Evolutionary conservation across 2,329 filamentous ascomycete genomes (phyloP).

Genomic region (Penicillium palitans): DNA sequence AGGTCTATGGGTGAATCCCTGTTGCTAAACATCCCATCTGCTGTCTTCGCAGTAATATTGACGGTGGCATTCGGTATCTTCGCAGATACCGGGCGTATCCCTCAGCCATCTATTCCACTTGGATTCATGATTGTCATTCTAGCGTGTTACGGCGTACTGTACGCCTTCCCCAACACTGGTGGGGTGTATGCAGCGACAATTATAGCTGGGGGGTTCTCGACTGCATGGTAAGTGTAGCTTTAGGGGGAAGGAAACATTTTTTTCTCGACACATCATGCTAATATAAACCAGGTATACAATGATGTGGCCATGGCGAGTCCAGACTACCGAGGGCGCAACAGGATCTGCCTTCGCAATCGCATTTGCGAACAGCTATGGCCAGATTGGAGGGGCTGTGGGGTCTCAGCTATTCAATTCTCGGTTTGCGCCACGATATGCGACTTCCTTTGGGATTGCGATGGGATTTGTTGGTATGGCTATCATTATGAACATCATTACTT

Average conservation of each 20-base stretch:
- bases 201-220: neutral
- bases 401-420: neutral
- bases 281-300: neutral
- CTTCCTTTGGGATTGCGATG: neutral
- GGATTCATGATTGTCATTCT: neutral
- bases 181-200: neutral
- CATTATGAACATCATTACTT: neutral
- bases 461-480: neutral
- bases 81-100: neutral
- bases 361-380: neutral
- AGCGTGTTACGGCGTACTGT: neutral
- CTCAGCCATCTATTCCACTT: neutral
- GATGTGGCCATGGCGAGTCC: neutral
- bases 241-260: too few species aligned
- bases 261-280: neutral
- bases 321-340: neutral
- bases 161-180: neutral
- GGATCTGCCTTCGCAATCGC: neutral
- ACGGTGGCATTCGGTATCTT: neutral
- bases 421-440: neutral
- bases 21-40: neutral
- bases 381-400: neutral
- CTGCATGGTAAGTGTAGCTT: neutral
- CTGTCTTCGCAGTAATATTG: neutral
- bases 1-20: neutral